A percentile compares a stretch with the other conserved stretches of the same genome.
phyloP scores from a whole-genome alignment of 257 asterid species.

The Parsonsia alboflavescens region DNA sequence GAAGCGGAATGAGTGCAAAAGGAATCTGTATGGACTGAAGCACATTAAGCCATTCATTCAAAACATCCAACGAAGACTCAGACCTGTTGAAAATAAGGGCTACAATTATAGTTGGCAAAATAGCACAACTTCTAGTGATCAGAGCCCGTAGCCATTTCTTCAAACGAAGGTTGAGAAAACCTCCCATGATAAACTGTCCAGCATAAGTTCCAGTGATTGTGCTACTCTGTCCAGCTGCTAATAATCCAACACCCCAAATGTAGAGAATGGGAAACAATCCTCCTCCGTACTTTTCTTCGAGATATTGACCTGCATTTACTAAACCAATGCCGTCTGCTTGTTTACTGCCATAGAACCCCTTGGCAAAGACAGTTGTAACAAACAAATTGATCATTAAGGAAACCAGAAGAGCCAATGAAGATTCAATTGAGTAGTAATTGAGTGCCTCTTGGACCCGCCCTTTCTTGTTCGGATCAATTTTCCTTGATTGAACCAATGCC shows the following conservation, averaged over 20 bases:
- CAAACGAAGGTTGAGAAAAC: conserved; percentile 80
- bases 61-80: conserved; percentile 72
- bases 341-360: conserved; percentile 79
- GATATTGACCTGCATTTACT: conserved; percentile 90
- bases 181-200: conserved; percentile 99
- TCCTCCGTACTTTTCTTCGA: conserved; percentile 89
- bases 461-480: conserved; percentile 67
- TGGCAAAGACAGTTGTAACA: conserved; percentile 91
- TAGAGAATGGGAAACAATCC: conserved; percentile 87
- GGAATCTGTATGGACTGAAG: conserved; percentile 96
- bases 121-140: conserved; percentile 95
- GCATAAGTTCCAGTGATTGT: conserved; percentile 97
- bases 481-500: conserved; percentile 90
- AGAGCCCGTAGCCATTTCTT: conserved; percentile 88
- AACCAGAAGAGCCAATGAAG: conserved; percentile 74
- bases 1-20: conserved; percentile 94
- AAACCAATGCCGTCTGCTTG: conserved; percentile 78
- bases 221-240: conserved; percentile 99
- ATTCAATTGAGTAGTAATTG: conserved; percentile 76
- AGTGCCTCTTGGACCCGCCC: conserved; percentile 86
- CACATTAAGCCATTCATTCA: conserved; percentile 97
- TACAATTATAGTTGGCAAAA: conserved; percentile 84
- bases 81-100: conserved; percentile 86
- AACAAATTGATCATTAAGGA: conserved; percentile 87
- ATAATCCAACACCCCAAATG: conserved; percentile 93